Evolutionary conservation across 1,139 yeast genomes (phyloP), one percentile per base, ranked within the genome.

Genomic region (Geotrichum restrictum): DNA sequence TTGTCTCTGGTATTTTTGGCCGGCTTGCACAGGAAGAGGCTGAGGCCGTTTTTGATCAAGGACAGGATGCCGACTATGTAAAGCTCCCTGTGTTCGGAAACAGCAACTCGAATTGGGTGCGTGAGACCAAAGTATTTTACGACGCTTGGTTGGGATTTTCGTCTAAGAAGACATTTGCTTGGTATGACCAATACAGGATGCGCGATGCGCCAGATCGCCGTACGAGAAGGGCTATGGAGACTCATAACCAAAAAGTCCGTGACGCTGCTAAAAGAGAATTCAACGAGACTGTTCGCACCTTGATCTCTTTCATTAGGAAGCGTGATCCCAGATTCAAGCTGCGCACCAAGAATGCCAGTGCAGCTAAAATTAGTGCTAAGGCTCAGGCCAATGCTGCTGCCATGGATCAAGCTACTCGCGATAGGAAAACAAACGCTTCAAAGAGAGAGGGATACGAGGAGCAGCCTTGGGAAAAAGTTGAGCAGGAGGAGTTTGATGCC

Each of bases 111-210:
- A 79, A 78, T 52, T 91, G 87, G 72, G 77, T 71, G 13, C 66
- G 70, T 14, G 70, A 72, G 1, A 82, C 85, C n/a, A 76, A 88
- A 56, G 67, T 66, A 3, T 93, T 93, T 66, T 93, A 93, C 66
- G 81, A 79, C 53, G 68, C 72, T 1, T 93, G 98, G 98, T 66
- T 80, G 0, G 71, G 79, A 2, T 93, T 93, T 63, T 78, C 77
- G 57, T 82, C 95, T 1, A 78, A 82, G 24, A 93, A 93, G 66
- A 70, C 81, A 0, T 93, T 91, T 66, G 77, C 79, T 42, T 93
- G 98, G 97, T 83, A 80, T 60, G 97, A 93, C 66, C 86, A 87
- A 61, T 91, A 89, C 65, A 76, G 95, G 62, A 82, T 84, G 60
- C 83, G 94, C 33, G 75, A 79, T 33, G 94, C 93, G 0, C 88